A percentile compares a stretch with the other conserved stretches of the same genome.
These are phyloP conservation scores for Nemania serpens DNA, from an alignment of 2,329 filamentous ascomycete genomes.

Conservation along the genomic window DNA sequence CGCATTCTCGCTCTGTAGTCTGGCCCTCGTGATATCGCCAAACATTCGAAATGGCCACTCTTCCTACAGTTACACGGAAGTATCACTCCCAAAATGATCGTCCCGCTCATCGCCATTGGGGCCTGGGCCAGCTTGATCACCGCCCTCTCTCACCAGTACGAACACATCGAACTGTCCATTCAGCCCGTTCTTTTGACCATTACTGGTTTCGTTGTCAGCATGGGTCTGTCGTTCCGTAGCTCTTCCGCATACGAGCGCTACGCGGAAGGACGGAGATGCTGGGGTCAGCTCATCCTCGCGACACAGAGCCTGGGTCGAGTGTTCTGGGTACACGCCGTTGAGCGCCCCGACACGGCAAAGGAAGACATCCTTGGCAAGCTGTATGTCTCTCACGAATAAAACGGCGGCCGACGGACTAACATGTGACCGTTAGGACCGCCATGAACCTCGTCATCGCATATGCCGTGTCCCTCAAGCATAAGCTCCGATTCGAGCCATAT, in stretches of 20 bases:
- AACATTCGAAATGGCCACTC: constrained; percentile 79
- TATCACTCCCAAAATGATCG: constrained; percentile 72
- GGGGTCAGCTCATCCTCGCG: constrained; percentile 65
- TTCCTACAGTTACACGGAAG: constrained; percentile 79
- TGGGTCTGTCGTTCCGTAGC: constrained; percentile 77
- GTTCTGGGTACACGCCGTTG: constrained; percentile 79
- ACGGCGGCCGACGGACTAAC: neutral
- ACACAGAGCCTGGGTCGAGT: constrained; percentile 71
- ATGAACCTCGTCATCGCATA: constrained; percentile 81
- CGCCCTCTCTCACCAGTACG: constrained; percentile 53
- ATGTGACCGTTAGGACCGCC: constrained; percentile 52
- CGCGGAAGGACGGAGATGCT: constrained; percentile 65
- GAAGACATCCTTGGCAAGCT: constrained; percentile 70
- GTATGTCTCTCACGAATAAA: constrained; percentile 26
- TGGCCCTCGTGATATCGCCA: constrained; percentile 70
- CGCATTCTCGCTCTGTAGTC: constrained; percentile 37
- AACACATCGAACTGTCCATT: constrained; percentile 54
- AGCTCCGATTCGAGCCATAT: constrained; percentile 82
- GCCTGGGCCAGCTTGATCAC: constrained; percentile 71
- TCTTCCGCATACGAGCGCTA: constrained; percentile 78
- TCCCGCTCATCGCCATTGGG: constrained; percentile 68
- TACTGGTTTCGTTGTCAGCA: constrained; percentile 82
- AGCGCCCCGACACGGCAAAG: constrained; percentile 64
- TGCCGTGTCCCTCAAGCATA: constrained; percentile 78
- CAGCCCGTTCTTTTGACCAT: constrained; percentile 76